A percentile compares a stretch with the other conserved stretches of the same genome.
Evolutionary conservation across 108 stramenopile genomes (phyloP).

Genomic region (Fistulifera solaris): DNA sequence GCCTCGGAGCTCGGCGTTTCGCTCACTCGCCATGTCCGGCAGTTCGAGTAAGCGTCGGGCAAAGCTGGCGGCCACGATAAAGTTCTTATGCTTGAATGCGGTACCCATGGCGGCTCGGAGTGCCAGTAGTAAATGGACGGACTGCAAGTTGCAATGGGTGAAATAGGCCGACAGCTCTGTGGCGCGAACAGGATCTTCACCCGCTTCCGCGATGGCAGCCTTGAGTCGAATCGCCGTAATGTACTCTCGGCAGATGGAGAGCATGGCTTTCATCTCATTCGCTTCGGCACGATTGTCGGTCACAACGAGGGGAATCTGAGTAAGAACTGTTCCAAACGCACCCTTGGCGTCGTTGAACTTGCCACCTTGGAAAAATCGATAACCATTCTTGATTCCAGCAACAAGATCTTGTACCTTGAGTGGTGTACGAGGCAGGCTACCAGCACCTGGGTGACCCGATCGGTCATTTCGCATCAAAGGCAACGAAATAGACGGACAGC

Average conservation of each 20-base stretch:
- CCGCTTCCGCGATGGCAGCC: constrained; percentile 62
- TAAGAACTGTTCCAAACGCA: constrained; percentile 66
- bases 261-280: constrained; percentile 90
- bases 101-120: constrained; percentile 97
- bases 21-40: constrained; percentile 89
- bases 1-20: constrained; percentile 84
- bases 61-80: constrained; percentile 93
- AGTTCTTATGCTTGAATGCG: constrained; percentile 98
- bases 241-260: constrained; percentile 92
- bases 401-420: constrained; percentile 47
- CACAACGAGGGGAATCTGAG: constrained; percentile 82
- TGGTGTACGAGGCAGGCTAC: constrained; percentile 72
- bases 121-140: constrained; percentile 91
- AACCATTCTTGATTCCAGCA: constrained; percentile 78
- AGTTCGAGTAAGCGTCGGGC: constrained; percentile 93
- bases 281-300: constrained; percentile 74
- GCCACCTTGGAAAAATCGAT: constrained; percentile 89
- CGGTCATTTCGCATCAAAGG: constrained; percentile 81
- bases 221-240: constrained; percentile 95
- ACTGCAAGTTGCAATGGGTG: constrained; percentile 98
- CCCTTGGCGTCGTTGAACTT: constrained; percentile 89
- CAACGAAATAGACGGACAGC: constrained; percentile 60
- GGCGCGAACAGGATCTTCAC: constrained; percentile 69
- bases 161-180: constrained; percentile 98
- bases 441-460: constrained; percentile 63